Evolutionary conservation across 257 asterid species (phyloP).

Genomic region (Capsicum rhomboideum): DNA sequence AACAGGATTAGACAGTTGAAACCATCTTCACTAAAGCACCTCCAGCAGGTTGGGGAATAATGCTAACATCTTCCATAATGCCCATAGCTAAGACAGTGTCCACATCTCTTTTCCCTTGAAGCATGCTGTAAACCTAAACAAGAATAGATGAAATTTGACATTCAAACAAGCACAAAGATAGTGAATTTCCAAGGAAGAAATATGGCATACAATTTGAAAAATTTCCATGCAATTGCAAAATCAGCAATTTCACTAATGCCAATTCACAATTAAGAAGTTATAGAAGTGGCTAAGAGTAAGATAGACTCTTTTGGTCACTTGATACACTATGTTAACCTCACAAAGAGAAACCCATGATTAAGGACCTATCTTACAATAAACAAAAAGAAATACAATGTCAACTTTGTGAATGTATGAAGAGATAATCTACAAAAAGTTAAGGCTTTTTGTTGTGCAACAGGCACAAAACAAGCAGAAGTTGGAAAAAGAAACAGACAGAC

Average conservation of each 20-base stretch:
- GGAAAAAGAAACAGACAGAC: background rate
- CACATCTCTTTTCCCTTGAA: constrained; percentile 96
- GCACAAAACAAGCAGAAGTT: background rate
- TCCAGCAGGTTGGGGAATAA: constrained; percentile 94
- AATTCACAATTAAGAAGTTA: background rate
- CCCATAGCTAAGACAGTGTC: constrained; percentile 96
- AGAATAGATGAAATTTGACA: background rate
- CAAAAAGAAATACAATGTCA: background rate
- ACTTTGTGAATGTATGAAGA: background rate
- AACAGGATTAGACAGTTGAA: constrained; percentile 3
- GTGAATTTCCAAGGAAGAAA: background rate
- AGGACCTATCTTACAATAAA: background rate
- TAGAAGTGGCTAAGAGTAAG: background rate
- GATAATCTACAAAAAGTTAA: background rate
- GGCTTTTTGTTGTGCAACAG: background rate
- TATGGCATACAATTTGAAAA: background rate
- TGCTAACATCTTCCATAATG: constrained; percentile 90
- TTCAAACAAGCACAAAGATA: background rate
- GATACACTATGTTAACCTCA: background rate
- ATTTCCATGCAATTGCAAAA: background rate
- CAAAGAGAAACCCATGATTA: background rate
- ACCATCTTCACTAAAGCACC: constrained; percentile 45
- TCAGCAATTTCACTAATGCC: background rate
- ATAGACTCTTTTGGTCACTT: background rate
- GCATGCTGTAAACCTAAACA: constrained; percentile 88